Conservation (phyloP, 2,329 filamentous ascomycete genomes). For the Davidsoniella virescens region DNA sequence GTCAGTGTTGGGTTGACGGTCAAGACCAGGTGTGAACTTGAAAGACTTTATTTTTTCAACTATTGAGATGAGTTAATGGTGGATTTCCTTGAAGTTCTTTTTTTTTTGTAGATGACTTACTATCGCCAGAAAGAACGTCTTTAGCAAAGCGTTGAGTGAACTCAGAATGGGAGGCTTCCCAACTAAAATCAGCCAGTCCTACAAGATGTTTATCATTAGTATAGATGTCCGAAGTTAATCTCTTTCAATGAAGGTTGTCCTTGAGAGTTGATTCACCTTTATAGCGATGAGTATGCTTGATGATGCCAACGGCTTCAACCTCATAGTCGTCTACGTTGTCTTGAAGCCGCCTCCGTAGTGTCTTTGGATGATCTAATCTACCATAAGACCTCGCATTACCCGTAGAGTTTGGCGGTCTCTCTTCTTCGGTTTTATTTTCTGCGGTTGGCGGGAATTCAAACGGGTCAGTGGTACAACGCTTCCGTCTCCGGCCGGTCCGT, state of each 20-base stretch:
- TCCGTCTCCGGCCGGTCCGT: conserved; percentile 72
- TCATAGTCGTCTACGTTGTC: conserved; percentile 55
- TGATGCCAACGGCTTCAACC: conserved; percentile 52
- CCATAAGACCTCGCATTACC: conserved; percentile 26
- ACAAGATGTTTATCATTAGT: not conserved
- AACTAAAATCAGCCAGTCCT: conserved; percentile 75
- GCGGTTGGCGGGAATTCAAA: conserved; percentile 34
- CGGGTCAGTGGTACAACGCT: conserved; percentile 55
- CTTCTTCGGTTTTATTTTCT: conserved; percentile 13
- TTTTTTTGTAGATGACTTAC: conserved; percentile 28
- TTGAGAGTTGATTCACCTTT: conserved; percentile 33
- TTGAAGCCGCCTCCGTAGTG: conserved; percentile 45
- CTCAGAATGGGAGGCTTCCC: conserved; percentile 48
- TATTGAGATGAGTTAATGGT: conserved; percentile 17
- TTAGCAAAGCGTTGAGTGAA: conserved; percentile 59
- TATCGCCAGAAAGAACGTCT: conserved; percentile 53
- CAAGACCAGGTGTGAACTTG: conserved; percentile 46
- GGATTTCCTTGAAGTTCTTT: not conserved
- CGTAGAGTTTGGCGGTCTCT: conserved; percentile 12
- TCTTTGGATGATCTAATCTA: conserved; percentile 34
- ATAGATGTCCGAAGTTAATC: not conserved
- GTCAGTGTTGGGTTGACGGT: conserved; percentile 43
- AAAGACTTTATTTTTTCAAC: conserved; percentile 43
- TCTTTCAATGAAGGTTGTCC: too few relatives aligned
- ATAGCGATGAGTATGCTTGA: conserved; percentile 75